Conservation (phyloP, 2,329 filamentous ascomycete species). For the Nigrograna mackinnonii region DNA sequence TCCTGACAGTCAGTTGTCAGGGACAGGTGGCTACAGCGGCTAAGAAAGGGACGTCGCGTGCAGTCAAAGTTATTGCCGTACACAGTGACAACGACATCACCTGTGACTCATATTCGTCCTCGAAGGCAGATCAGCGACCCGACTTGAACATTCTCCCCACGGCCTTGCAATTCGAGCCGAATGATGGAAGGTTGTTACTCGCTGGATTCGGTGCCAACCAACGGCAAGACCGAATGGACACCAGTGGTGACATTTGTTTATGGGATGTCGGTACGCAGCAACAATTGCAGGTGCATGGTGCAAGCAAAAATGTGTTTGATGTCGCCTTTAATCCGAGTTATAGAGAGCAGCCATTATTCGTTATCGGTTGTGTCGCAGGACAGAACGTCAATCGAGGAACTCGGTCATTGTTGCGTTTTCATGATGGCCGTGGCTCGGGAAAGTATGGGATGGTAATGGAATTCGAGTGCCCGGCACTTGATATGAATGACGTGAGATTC, state of each 20-base stretch:
- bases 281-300: slow-evolving; percentile 47
- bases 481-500: slow-evolving; percentile 64
- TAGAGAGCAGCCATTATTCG: slow-evolving; percentile 49
- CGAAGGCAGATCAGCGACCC: slow-evolving; percentile 28
- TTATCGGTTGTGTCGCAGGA: slow-evolving; percentile 53
- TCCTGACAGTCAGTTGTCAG: slow-evolving; percentile 50
- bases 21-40: slow-evolving; percentile 55
- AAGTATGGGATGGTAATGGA: slow-evolving; percentile 42
- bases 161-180: slow-evolving; percentile 35
- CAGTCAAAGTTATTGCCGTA: slow-evolving; percentile 36
- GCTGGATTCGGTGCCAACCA: slow-evolving; percentile 57
- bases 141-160: slow-evolving; percentile 34
- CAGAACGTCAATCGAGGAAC: slow-evolving; percentile 41
- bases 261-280: slow-evolving; percentile 54
- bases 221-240: slow-evolving; percentile 35
- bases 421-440: slow-evolving; percentile 42
- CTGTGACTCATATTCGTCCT: slow-evolving; percentile 25
- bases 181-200: slow-evolving; percentile 48
- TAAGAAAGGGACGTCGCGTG: slow-evolving; percentile 27
- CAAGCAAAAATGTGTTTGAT: slow-evolving; percentile 61
- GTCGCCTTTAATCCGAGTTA: slow-evolving; percentile 57
- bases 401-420: slow-evolving; percentile 58
- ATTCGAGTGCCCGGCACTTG: slow-evolving; percentile 60
- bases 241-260: slow-evolving; percentile 56
- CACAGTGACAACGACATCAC: slow-evolving; percentile 12